A percentile compares a stretch with the other conserved stretches of the same genome.
phyloP scores from a whole-genome alignment of 1,284 basidiomycete species.

The Ustilago shanxiensis region DNA sequence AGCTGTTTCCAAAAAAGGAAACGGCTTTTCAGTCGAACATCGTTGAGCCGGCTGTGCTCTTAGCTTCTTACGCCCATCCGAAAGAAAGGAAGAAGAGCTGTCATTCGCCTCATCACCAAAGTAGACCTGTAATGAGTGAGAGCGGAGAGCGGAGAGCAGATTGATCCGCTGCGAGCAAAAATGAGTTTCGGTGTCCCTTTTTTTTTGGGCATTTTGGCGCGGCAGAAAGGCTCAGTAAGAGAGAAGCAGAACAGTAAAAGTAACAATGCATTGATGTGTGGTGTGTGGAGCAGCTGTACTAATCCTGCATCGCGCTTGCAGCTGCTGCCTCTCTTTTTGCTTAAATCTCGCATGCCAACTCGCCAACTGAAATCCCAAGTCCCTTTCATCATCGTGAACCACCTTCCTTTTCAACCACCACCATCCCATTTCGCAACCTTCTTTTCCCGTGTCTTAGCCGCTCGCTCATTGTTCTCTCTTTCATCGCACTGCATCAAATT shows the following conservation, averaged over 20 bases:
- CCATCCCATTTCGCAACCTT: constrained; percentile 1
- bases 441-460: background rate
- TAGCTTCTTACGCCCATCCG: too few species aligned
- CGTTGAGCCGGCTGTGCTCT: background rate
- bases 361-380: too few species aligned
- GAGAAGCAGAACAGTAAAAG: background rate
- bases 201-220: too few species aligned
- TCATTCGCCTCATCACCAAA: background rate
- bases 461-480: background rate
- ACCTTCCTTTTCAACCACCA: constrained; percentile 22
- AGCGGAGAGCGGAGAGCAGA: background rate
- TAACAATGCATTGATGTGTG: background rate
- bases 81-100: background rate
- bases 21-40: background rate
- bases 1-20: too few species aligned
- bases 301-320: background rate
- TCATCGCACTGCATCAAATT: background rate
- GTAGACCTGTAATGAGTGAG: too few species aligned
- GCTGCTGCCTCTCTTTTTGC: too few species aligned
- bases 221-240: too few species aligned
- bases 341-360: background rate
- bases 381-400: constrained; percentile 1
- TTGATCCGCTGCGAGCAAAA: background rate
- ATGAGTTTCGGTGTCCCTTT: background rate
- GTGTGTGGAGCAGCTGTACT: constrained; percentile 1